phyloP scores from a whole-genome alignment of 768 basidiomycete species.

The Paxillus ammoniavirescens region DNA sequence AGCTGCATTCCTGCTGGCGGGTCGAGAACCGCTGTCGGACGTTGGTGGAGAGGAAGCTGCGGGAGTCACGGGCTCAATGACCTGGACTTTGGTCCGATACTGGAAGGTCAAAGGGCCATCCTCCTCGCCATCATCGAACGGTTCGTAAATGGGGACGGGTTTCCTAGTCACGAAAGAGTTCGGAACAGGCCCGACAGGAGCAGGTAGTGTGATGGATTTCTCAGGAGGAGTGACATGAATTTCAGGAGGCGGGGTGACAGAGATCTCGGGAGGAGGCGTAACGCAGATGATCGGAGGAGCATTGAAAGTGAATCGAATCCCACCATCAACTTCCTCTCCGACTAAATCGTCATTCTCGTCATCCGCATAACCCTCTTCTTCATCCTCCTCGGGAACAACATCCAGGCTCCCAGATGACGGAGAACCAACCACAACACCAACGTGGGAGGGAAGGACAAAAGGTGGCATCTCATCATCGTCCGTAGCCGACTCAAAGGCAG shows the following conservation, averaged over 20 bases:
- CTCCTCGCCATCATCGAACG: conserved; percentile 22
- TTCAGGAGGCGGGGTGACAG: conserved; percentile 27
- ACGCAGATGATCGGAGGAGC: conserved; percentile 43
- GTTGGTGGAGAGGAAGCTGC: conserved; percentile 11
- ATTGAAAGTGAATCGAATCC: conserved; percentile 73
- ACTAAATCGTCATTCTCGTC: conserved; percentile 49
- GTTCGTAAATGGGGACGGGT: conserved; percentile 5
- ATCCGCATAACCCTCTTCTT: conserved; percentile 26
- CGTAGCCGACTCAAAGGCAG: conserved; percentile 44
- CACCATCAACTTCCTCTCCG: conserved; percentile 58
- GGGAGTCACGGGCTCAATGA: conserved; percentile 8
- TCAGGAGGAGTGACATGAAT: conserved; percentile 21
- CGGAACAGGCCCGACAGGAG: conserved; percentile 11
- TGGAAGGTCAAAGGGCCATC: conserved; percentile 21
- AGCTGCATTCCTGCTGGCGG: conserved; percentile 14
- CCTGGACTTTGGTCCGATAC: conserved; percentile 16
- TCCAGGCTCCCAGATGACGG: conserved; percentile 30
- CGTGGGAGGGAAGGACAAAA: conserved; percentile 46
- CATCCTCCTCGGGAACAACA: conserved; percentile 43
- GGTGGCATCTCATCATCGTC: conserved; percentile 50
- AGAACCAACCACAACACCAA: conserved; percentile 41
- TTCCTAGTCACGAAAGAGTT: conserved; percentile 4
- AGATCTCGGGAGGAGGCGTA: conserved; percentile 25
- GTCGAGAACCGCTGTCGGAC: conserved; percentile 3
- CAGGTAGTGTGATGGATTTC: conserved; percentile 12